These are phyloP conservation scores for Cucurbita moschata DNA, from an alignment of 306 rosid genomes.

Conservation along the genomic window DNA sequence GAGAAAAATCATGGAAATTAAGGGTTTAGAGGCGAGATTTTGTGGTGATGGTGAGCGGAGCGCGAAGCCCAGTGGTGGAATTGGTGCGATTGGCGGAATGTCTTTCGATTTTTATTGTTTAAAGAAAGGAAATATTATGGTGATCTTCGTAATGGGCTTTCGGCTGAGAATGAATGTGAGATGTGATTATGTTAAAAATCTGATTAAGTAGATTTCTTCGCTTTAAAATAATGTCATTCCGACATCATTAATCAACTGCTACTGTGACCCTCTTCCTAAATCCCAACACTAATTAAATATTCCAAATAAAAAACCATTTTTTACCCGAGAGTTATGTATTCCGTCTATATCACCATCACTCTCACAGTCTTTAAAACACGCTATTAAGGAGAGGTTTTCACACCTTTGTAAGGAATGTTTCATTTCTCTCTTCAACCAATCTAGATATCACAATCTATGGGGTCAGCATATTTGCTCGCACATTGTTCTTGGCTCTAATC, in stretches of 20 bases:
- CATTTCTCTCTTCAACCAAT: no score
- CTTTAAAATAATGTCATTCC: not conserved
- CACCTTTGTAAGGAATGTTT: no score
- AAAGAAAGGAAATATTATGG: not conserved
- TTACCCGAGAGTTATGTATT: no score
- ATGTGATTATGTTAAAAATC: conserved; percentile 4
- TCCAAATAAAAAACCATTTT: not conserved
- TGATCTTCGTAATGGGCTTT: not conserved
- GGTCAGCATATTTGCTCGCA: no score
- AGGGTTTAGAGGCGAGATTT: not conserved
- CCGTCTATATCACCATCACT: no score
- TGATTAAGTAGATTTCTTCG: not conserved
- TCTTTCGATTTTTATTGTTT: not conserved
- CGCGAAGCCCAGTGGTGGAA: not conserved
- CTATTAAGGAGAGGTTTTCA: no score
- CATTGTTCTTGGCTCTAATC: no score
- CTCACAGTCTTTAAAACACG: no score
- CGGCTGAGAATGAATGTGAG: not conserved
- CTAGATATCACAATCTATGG: no score
- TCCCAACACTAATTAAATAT: not conserved
- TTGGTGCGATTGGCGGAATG: not conserved
- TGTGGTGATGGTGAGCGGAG: not conserved
- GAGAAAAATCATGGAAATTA: not conserved
- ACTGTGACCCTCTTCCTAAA: not conserved
- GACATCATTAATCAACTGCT: not conserved